A percentile compares a stretch with the other conserved stretches of the same genome.
Evolutionary conservation across 1,139 yeast genomes (phyloP).

Genomic region (Saccharomycopsis hybrid): DNA sequence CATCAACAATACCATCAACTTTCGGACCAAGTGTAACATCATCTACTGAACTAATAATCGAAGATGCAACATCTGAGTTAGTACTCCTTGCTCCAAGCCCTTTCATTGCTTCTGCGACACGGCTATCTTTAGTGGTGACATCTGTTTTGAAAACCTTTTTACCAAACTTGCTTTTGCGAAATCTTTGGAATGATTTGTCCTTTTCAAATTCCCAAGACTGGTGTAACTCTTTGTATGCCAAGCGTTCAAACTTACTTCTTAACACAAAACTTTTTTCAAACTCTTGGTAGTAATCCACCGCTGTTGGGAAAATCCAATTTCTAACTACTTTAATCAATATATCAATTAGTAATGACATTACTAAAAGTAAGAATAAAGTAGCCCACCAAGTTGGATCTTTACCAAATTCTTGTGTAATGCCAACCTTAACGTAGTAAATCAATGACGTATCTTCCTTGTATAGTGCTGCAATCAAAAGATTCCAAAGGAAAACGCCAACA

Average conservation of each 20-base stretch:
- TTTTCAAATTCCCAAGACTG: conserved; percentile 72
- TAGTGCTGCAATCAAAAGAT: conserved; percentile 63
- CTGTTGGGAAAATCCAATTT: conserved; percentile 55
- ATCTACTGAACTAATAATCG: neutral
- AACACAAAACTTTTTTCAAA: conserved; percentile 66
- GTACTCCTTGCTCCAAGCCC: neutral
- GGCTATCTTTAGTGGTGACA: neutral
- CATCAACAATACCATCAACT: conserved; percentile 11
- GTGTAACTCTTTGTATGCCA: conserved; percentile 62
- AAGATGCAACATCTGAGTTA: neutral
- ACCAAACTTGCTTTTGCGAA: conserved; percentile 18
- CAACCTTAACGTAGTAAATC: conserved; percentile 69
- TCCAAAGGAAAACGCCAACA: conserved; percentile 88
- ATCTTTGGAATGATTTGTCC: conserved; percentile 29
- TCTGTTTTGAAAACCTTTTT: neutral
- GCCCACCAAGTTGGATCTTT: conserved; percentile 84
- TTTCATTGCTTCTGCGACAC: neutral
- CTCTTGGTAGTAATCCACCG: conserved; percentile 71
- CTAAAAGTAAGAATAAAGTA: conserved; percentile 46
- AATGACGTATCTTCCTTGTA: conserved; percentile 52
- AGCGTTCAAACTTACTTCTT: conserved; percentile 64
- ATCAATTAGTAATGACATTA: conserved; percentile 62
- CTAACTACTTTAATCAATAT: conserved; percentile 52
- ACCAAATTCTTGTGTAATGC: conserved; percentile 68
- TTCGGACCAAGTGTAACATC: neutral